Evolutionary conservation across 768 basidiomycete genomes (phyloP), one percentile per base, ranked within the genome.

Genomic region (Xerocomellus dryophilus): DNA sequence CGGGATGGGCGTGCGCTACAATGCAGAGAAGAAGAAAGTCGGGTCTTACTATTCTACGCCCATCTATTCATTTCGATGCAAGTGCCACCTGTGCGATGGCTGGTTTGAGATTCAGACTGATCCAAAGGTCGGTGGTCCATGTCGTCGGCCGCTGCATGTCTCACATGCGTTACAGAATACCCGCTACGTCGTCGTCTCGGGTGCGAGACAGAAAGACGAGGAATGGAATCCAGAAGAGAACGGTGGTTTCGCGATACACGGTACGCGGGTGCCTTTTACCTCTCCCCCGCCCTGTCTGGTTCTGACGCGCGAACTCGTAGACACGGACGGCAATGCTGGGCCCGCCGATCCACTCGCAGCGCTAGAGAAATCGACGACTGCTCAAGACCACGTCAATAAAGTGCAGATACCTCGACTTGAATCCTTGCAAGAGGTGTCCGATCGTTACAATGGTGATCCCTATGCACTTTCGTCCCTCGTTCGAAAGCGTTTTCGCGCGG

Each of bases 91-190:
- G 1, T 98, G 97, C 66, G 84, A 85, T 59, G 86, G 86, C n/a
- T 96, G 94, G 94, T 98, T 98, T 60, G 95, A 97, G 74, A 94
- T 99, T 48, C 83, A 95, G 59, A 98, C 97, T 8, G 96, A 99
- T 65, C 96, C 96, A 3, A 88, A 98, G 86, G 95, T 91, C 59
- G 47, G 75, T 14, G 20, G 2, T 14, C 41, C 2, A 1, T 27
- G 3, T 3, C 15, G n/a, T 23, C 17, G 1, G 20, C 12, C 17
- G 7, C 17, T 7, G 6, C 17, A 7, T 17, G 23, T 43, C 35
- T 50, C 51, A 41, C 44, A 18, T 48, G 3, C 12, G 17, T 2
- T 15, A 15, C 12, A 98, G 97, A 97, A 98, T 65, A 96, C 97
- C 1, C 83, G 89, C 17, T 99, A 99, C 65, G 86, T 97, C 21